Conservation (phyloP, 2,329 filamentous ascomycete species). For the Massarina eburnea region DNA sequence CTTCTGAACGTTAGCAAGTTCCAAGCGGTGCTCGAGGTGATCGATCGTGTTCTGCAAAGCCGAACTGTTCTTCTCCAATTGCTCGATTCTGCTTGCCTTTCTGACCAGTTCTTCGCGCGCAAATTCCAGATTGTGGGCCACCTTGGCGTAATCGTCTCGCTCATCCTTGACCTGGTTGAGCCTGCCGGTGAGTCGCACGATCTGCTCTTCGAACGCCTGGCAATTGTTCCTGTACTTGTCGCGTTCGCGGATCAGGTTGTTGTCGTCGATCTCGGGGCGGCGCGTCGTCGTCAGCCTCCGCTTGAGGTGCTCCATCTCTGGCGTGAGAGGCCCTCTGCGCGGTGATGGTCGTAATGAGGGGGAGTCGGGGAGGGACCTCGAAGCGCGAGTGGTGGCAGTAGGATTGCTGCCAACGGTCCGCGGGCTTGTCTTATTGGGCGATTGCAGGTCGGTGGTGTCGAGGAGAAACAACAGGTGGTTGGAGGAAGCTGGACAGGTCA, state of each 20-base stretch:
- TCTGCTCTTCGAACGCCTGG: slow-evolving; percentile 38
- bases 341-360: slow-evolving; percentile 25
- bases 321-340: slow-evolving; percentile 18
- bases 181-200: slow-evolving; percentile 44
- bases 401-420: slow-evolving; percentile 20
- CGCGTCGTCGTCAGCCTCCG: slow-evolving; percentile 40
- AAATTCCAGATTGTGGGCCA: slow-evolving; percentile 35
- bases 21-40: slow-evolving; percentile 43
- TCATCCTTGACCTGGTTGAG: slow-evolving; percentile 43
- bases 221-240: slow-evolving; percentile 37
- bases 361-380: slow-evolving; percentile 26
- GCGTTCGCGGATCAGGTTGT: slow-evolving; percentile 41
- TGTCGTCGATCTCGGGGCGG: slow-evolving; percentile 35
- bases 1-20: slow-evolving; percentile 45
- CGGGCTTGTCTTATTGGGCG: slow-evolving; percentile 22
- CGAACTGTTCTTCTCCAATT: slow-evolving; percentile 25
- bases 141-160: slow-evolving; percentile 31
- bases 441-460: slow-evolving; percentile 26
- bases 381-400: slow-evolving; percentile 16
- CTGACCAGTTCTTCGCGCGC: slow-evolving; percentile 31
- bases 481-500: slow-evolving; percentile 25
- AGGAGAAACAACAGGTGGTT: slow-evolving; percentile 29
- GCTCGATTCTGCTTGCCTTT: slow-evolving; percentile 28
- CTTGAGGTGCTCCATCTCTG: slow-evolving; percentile 43
- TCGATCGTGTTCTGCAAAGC: slow-evolving; percentile 41